Conservation (phyloP, 108 stramenopile species). For the Discostella stelligeroides region DNA sequence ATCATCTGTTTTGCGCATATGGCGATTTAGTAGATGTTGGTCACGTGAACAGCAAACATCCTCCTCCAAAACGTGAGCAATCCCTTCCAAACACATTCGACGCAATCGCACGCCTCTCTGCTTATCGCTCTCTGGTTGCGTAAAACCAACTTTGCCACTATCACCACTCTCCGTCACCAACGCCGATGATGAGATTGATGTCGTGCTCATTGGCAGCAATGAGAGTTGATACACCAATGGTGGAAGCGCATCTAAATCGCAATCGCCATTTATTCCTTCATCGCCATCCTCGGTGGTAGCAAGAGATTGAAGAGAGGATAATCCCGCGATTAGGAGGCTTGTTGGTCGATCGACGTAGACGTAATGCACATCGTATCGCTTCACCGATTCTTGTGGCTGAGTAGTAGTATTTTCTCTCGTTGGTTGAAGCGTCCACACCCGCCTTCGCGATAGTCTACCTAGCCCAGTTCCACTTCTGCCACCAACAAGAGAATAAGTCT, state of each 20-base stretch:
- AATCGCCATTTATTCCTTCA: not conserved
- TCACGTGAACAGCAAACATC: not conserved
- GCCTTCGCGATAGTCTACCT: slow-evolving; percentile 17
- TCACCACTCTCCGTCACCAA: not conserved
- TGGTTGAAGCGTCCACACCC: slow-evolving; percentile 8
- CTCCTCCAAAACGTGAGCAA: slow-evolving; percentile 30
- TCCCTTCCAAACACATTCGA: slow-evolving; percentile 36
- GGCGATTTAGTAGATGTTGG: no score
- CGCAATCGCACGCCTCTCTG: slow-evolving; percentile 37
- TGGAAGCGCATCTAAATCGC: slow-evolving; percentile 36
- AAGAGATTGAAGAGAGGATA: slow-evolving; percentile 14
- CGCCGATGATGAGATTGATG: not conserved
- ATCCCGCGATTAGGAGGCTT: slow-evolving; percentile 9
- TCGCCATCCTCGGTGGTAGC: not conserved
- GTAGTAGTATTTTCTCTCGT: not conserved
- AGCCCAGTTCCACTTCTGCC: no score
- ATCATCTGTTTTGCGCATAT: no score
- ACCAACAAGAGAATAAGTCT: no score
- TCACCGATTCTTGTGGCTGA: no score
- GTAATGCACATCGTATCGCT: slow-evolving; percentile 21
- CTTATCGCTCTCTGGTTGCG: slow-evolving; percentile 20
- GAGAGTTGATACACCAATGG: slow-evolving; percentile 50
- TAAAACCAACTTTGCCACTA: not conserved
- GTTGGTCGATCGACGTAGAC: slow-evolving; percentile 35
- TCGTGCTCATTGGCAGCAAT: slow-evolving; percentile 18